Evolutionary conservation across 345 rosid genomes (phyloP).

Genomic region (Euphorbia tirucalli): DNA sequence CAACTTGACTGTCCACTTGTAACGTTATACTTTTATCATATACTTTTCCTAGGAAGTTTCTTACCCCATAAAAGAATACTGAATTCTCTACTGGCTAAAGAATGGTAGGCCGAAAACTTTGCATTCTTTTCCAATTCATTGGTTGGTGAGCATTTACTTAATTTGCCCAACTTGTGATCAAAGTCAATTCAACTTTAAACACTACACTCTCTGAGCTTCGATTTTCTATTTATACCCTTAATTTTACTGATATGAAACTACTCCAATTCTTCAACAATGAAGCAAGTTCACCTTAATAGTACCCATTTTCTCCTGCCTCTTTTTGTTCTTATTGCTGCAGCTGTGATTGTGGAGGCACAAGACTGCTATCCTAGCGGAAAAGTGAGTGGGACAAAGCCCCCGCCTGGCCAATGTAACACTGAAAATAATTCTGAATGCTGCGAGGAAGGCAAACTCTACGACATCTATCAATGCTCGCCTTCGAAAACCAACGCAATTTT

Average conservation of each 20-base stretch:
- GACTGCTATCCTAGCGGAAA: conserved; percentile 13
- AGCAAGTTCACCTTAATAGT: background rate
- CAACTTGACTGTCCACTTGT: no score
- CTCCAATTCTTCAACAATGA: conserved; percentile 10
- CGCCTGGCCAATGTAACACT: background rate
- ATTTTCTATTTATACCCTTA: background rate
- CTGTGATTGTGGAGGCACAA: conserved; percentile 11
- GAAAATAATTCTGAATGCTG: conserved; percentile 17
- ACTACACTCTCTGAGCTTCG: background rate
- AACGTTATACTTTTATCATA: no score
- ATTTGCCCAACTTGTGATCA: no score
- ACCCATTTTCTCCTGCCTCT: conserved; percentile 1
- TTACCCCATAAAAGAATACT: no score
- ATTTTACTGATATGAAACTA: background rate
- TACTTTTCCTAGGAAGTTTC: no score
- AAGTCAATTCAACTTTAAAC: no score
- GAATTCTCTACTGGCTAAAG: background rate
- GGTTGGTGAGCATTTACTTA: background rate
- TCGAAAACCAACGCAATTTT: conserved; percentile 13
- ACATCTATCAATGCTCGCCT: conserved; percentile 14
- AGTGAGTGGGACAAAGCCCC: conserved; percentile 10
- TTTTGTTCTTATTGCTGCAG: conserved; percentile 4
- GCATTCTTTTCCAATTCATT: background rate
- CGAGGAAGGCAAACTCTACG: conserved; percentile 6
- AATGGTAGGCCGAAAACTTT: background rate